A percentile compares a stretch with the other conserved stretches of the same genome.
phyloP scores from a whole-genome alignment of 2,329 filamentous ascomycete species.

The Rhynchosporium secalis region DNA sequence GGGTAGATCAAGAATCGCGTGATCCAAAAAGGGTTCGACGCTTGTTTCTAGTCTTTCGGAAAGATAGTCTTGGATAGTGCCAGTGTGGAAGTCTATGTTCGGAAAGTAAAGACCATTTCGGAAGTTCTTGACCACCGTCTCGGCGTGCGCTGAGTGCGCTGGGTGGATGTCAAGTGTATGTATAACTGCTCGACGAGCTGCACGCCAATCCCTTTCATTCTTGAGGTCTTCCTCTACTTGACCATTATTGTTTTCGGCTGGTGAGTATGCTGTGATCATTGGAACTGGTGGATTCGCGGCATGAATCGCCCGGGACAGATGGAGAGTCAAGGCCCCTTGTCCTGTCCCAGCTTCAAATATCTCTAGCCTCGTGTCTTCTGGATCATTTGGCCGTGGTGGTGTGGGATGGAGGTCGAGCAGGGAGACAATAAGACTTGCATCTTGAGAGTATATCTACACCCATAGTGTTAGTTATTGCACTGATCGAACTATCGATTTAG shows the following conservation, averaged over 20 bases:
- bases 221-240: background rate
- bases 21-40: conserved; percentile 63
- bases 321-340: conserved; percentile 76
- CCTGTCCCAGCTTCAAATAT: conserved; percentile 84
- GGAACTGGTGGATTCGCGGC: conserved; percentile 63
- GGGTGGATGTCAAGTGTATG: conserved; percentile 70
- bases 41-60: conserved; percentile 48
- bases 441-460: conserved; percentile 68
- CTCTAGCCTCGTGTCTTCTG: conserved; percentile 53
- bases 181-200: conserved; percentile 63
- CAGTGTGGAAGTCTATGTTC: conserved; percentile 73
- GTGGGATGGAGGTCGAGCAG: conserved; percentile 72
- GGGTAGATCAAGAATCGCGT: conserved; percentile 74
- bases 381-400: conserved; percentile 65
- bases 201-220: conserved; percentile 32
- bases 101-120: conserved; percentile 67
- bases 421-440: conserved; percentile 73
- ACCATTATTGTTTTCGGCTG: background rate
- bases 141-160: conserved; percentile 63
- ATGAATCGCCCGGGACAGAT: conserved; percentile 74
- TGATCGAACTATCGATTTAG: background rate
- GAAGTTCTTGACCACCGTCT: conserved; percentile 65
- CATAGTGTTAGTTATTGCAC: conserved; percentile 27
- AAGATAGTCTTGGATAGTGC: conserved; percentile 65
- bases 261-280: conserved; percentile 31